phyloP scores from a whole-genome alignment of 495 filamentous ascomycete genomes.

The Penicillium antarcticum region DNA sequence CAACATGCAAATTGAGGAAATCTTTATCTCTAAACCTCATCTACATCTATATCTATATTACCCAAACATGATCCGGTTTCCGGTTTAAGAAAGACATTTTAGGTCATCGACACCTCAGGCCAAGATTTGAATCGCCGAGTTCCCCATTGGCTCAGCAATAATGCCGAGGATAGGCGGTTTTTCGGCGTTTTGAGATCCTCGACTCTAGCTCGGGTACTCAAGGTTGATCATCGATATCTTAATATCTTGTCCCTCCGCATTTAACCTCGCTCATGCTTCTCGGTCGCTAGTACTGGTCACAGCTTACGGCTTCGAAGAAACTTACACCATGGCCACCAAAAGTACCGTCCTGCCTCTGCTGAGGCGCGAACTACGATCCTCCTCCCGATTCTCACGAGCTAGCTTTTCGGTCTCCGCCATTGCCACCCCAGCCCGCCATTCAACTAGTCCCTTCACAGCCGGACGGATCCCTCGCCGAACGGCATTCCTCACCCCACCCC shows the following conservation, averaged over 20 bases:
- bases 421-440: slow-evolving; percentile 16
- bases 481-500: slow-evolving; percentile 20
- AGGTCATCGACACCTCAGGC: background rate
- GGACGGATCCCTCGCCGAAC: slow-evolving; percentile 20
- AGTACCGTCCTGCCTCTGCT: slow-evolving; percentile 39
- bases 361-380: slow-evolving; percentile 40
- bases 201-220: slow-evolving; percentile 21
- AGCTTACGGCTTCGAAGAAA: background rate
- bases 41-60: too few relatives aligned
- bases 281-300: background rate
- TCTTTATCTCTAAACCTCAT: too few relatives aligned
- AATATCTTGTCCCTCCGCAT: slow-evolving; percentile 9
- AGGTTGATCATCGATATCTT: slow-evolving; percentile 3
- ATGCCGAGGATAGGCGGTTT: slow-evolving; percentile 31
- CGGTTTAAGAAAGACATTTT: background rate
- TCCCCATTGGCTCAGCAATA: slow-evolving; percentile 27
- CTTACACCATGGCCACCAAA: slow-evolving; percentile 39
- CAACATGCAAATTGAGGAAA: too few relatives aligned
- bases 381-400: slow-evolving; percentile 27
- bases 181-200: slow-evolving; percentile 22
- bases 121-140: slow-evolving; percentile 13
- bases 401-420: slow-evolving; percentile 25
- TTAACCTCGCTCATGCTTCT: slow-evolving; percentile 4
- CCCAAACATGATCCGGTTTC: background rate
- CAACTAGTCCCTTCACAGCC: slow-evolving; percentile 20